Percentiles rank a stretch among this genome's conserved stretches.
Conservation (phyloP, 306 rosid genomes). For the Cucurbita pepo region DNA sequence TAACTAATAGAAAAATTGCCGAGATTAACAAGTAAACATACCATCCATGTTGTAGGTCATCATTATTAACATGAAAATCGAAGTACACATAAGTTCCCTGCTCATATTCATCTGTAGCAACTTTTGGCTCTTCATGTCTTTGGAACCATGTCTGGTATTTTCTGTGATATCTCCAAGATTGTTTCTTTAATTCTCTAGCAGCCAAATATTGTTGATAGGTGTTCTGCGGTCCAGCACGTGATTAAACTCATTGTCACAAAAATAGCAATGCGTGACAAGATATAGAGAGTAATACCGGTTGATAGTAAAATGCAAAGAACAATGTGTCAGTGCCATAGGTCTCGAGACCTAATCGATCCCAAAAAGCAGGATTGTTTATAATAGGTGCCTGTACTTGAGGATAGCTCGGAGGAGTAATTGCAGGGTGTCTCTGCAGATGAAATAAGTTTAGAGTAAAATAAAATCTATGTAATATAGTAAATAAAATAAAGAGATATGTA, state of each 20-base stretch:
- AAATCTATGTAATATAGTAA: background rate
- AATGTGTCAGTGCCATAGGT: constrained; percentile 61
- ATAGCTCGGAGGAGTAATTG: constrained; percentile 64
- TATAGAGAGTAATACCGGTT: constrained; percentile 44
- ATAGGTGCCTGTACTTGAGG: constrained; percentile 94
- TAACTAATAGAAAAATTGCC: background rate
- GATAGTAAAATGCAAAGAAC: constrained; percentile 88
- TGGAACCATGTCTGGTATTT: constrained; percentile 94
- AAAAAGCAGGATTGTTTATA: constrained; percentile 84
- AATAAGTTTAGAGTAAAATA: constrained; percentile 7
- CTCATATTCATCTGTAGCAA: constrained; percentile 95
- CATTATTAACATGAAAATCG: constrained; percentile 77
- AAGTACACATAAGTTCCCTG: constrained; percentile 93
- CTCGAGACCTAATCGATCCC: constrained; percentile 78
- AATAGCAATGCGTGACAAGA: background rate
- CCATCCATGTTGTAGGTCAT: constrained; percentile 92
- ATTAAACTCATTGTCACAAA: background rate
- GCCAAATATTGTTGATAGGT: constrained; percentile 93
- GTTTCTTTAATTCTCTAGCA: constrained; percentile 96
- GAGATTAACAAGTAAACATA: constrained; percentile 16
- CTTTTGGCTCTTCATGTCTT: constrained; percentile 95
- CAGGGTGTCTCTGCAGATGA: constrained; percentile 54
- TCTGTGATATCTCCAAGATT: constrained; percentile 97
- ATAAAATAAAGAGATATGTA: constrained; percentile 3
- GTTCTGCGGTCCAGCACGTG: constrained; percentile 39